Evolutionary conservation across 202 grass and related monocot genomes (phyloP), one percentile per base, ranked within the genome.

Genomic region (Cymbopogon flexuosus): DNA sequence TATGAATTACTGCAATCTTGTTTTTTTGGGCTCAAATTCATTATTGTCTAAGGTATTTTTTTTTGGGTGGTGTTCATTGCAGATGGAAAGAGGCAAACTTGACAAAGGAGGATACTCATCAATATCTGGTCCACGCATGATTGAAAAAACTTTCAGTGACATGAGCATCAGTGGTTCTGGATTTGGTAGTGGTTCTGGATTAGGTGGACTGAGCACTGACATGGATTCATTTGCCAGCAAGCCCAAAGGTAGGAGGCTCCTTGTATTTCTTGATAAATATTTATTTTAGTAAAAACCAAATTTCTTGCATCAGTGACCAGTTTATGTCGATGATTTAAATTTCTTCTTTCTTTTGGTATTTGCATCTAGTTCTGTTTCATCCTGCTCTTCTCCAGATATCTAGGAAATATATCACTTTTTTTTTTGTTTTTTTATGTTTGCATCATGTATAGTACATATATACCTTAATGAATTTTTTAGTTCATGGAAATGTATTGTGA

Each of bases 91-190:
- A 81, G 89, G 87, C 49, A 93, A 82, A 92, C 78, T 86, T 31
- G 89, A 97, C n/a, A 97, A 97, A 84, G 93, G 93, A 56, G 93
- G 88, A 66, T 93, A 88, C 78, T 86, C 90, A 61, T 87, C 84
- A 84, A 86, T 97, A 59, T 92, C 94, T 84, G 94, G 91, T 54
- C 89, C 91, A 41, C 84, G 79, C 45, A 85, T 87, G 79, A 84
- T 82, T 21, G 93, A 97, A 47, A 92, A 88, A 67, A 37, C 76
- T 71, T 97, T 93, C 75, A 88, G 56, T 60, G 91, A 91, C 59
- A 93, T 93, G 91, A 91, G 36, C 58, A 93, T 91, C 66, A 62
- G 68, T 51, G 90, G 87, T 80, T 80, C 80, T 91, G 88, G 92
- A 64, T 94, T 94, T 87, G 92, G 88, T 65, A 88, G 80, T 88